A percentile compares a stretch with the other conserved stretches of the same genome.
Conservation (phyloP, 768 basidiomycete genomes). For the Imleria badia region DNA sequence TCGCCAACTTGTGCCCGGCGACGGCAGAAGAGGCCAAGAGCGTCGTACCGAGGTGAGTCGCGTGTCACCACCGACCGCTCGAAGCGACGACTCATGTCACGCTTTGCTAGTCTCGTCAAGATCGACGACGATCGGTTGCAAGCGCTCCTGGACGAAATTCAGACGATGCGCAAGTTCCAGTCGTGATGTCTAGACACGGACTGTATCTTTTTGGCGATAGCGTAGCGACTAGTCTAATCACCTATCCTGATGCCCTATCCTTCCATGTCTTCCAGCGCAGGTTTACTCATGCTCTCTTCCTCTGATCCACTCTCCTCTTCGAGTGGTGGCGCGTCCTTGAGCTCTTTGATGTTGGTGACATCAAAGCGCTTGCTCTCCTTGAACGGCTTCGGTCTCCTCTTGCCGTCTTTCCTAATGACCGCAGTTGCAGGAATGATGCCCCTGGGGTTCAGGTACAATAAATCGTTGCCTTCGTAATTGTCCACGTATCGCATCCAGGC, state of each 20-base stretch:
- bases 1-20: conserved; percentile 87
- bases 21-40: conserved; percentile 91
- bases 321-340: conserved; percentile 26
- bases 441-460: conserved; percentile 73
- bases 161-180: conserved; percentile 89
- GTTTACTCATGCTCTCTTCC: conserved; percentile 41
- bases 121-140: conserved; percentile 88
- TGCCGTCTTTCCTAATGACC: conserved; percentile 56
- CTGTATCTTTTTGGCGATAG: background rate
- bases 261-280: conserved; percentile 51
- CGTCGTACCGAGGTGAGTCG: conserved; percentile 84
- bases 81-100: background rate
- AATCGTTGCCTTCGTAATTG: conserved; percentile 71
- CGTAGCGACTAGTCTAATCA: conserved; percentile 10
- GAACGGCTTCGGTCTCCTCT: conserved; percentile 60
- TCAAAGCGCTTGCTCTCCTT: conserved; percentile 69
- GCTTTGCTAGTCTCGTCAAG: conserved; percentile 68
- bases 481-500: conserved; percentile 82
- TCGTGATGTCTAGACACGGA: conserved; percentile 39
- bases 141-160: conserved; percentile 80
- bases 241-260: conserved; percentile 26
- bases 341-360: conserved; percentile 42
- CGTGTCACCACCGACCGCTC: background rate
- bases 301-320: conserved; percentile 46
- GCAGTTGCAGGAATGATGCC: conserved; percentile 74